phyloP scores from a whole-genome alignment of 805 yeast genomes.

The Wickerhamia fluorescens region DNA sequence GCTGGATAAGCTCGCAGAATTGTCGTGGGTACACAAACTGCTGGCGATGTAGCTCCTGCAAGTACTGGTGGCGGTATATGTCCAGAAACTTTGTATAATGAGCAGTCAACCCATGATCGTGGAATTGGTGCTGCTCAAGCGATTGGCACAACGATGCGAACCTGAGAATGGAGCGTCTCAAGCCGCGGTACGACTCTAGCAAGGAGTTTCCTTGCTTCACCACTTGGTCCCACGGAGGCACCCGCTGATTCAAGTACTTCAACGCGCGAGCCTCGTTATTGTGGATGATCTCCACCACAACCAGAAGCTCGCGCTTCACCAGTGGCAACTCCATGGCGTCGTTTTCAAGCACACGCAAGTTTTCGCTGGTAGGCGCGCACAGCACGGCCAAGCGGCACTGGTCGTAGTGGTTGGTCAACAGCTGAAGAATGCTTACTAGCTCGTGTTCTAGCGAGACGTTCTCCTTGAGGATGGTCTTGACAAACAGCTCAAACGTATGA shows the following conservation, averaged over 20 bases:
- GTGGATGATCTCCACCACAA: constrained; percentile 27
- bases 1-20: constrained; percentile 23
- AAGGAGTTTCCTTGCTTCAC: constrained; percentile 11
- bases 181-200: constrained; percentile 11
- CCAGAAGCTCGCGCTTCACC: constrained; percentile 43
- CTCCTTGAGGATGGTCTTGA: constrained; percentile 26
- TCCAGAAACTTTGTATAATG: constrained; percentile 31
- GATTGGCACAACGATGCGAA: constrained; percentile 3
- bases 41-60: constrained; percentile 33
- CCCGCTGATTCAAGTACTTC: constrained; percentile 12
- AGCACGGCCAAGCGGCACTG: constrained; percentile 52
- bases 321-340: constrained; percentile 53
- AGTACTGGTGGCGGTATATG: constrained; percentile 28
- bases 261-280: constrained; percentile 28
- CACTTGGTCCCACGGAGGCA: constrained; percentile 9
- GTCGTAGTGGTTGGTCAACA: constrained; percentile 78
- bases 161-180: constrained; percentile 10
- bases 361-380: constrained; percentile 13
- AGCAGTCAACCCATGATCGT: constrained; percentile 22
- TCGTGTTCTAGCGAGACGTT: constrained; percentile 54
- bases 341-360: constrained; percentile 37
- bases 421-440: constrained; percentile 59
- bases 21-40: constrained; percentile 31
- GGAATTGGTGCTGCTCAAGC: constrained; percentile 8
- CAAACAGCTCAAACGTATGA: constrained; percentile 11